Percentiles rank a stretch among this genome's conserved stretches.
Evolutionary conservation across 1,284 basidiomycete species (phyloP).

Genomic region (Naganishia liquefaciens): DNA sequence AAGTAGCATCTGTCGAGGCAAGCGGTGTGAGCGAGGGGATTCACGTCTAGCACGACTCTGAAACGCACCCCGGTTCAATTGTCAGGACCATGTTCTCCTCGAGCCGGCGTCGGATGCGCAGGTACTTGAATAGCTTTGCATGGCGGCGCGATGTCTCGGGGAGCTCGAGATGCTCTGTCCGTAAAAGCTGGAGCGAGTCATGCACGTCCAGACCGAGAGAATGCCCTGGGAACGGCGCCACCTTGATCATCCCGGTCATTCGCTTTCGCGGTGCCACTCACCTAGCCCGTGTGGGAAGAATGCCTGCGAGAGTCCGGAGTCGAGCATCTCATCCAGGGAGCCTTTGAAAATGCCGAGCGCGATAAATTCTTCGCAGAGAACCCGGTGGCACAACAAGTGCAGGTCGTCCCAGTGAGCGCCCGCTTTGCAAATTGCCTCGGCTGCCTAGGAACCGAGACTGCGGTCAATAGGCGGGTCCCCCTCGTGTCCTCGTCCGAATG

Average conservation of each 20-base stretch:
- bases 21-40: too few species aligned
- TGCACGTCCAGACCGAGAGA: conserved; percentile 86
- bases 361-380: conserved; percentile 75
- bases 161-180: conserved; percentile 39
- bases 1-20: conserved; percentile 62
- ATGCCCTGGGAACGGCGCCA: conserved; percentile 60
- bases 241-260: not conserved
- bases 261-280: conserved; percentile 30
- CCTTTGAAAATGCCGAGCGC: conserved; percentile 77
- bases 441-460: conserved; percentile 55
- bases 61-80: conserved; percentile 70
- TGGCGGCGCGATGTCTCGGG: conserved; percentile 54
- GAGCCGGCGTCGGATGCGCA: conserved; percentile 72
- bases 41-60: too few species aligned
- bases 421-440: conserved; percentile 68
- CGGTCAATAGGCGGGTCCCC: not conserved
- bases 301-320: conserved; percentile 71
- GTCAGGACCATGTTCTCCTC: conserved; percentile 75
- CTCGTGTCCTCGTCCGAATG: not conserved
- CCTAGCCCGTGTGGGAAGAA: conserved; percentile 88
- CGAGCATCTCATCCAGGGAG: conserved; percentile 67
- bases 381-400: conserved; percentile 75
- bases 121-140: conserved; percentile 70
- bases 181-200: conserved; percentile 55
- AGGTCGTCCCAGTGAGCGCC: conserved; percentile 81